Percentiles rank a stretch among this genome's conserved stretches.
Conservation (phyloP, 176 grass and related monocot genomes). For the Musa itinerans region DNA sequence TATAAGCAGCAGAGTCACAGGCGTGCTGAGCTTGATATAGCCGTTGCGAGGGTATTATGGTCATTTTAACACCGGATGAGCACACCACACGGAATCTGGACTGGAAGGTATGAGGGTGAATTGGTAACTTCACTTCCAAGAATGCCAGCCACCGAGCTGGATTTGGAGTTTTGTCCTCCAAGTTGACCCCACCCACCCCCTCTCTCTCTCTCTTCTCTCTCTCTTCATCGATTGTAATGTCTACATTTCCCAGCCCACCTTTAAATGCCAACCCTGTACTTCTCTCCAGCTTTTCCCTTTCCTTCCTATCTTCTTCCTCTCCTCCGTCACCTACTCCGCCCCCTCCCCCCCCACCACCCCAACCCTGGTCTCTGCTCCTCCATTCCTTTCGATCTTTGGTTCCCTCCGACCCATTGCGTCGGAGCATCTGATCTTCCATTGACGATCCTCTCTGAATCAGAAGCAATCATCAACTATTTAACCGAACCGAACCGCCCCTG, state of each 20-base stretch:
- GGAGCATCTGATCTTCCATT: neutral
- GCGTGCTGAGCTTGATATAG: neutral
- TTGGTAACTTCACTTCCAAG: neutral
- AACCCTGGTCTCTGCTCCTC: neutral
- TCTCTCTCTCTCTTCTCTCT: constrained; percentile 5
- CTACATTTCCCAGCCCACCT: neutral
- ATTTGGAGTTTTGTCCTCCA: constrained; percentile 5
- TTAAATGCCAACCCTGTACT: constrained; percentile 4
- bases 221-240: constrained; percentile 1
- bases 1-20: neutral
- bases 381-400: neutral
- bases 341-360: neutral
- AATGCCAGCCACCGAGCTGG: constrained; percentile 7
- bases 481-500: neutral
- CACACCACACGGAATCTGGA: neutral
- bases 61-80: neutral
- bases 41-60: neutral
- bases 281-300: neutral
- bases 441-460: neutral
- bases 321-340: neutral
- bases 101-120: neutral
- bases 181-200: constrained; percentile 11
- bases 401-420: constrained; percentile 9
- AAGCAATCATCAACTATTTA: neutral
- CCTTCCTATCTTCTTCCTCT: neutral